Base-by-base conservation (phyloP, 1,284 basidiomycete genomes). In the Neonothopanus nambi region DNA sequence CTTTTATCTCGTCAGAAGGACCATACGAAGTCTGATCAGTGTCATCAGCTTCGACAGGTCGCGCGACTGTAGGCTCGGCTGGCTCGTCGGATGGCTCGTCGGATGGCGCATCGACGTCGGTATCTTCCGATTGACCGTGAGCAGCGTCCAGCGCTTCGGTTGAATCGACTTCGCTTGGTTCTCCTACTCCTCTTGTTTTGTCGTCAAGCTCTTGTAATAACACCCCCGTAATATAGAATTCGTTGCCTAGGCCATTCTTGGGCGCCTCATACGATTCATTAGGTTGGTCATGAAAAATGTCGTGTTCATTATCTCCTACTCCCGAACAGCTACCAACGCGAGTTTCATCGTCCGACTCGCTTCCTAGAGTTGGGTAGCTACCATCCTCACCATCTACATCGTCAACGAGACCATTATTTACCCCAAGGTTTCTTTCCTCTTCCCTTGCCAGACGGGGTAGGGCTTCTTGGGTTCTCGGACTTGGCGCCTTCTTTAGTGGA, bases 141-240 rank as follows among this genome's bases (percentile, higher is more conserved):
- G 38, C 39, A 42, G 44, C 44, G 18, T 48, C 51, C 21, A 24
- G 39, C 45, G 23, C 51, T 53, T 43, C 30, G 20, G 38, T 41
- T 23, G 24, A 24, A 7, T 20, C 44, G 21, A 30, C 21, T 13
- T 33, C 30, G 30, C n/a, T n/a, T n/a, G n/a, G n/a, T n/a, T 4
- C 30, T 13, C 8, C 13, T 33, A 8, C 30, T 33, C 30, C 30
- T 33, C 30, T 33, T 3, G 30, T 33, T 3, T 33, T 33, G 30
- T 33, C 30, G 13, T 33, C 30, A 33, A 33, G 9, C 9, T 2
- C 9, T 33, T 33, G 3, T 28, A 5, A 11, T 28, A 28, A 11
- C 11, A 28, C 26, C 30, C 13, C 30, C n/a, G n/a, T n/a, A n/a
- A n/a, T n/a, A 33, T 3, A 33, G 3, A 13, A 33, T 13, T 2